Conservation (phyloP, 495 filamentous ascomycete species). For the Neurospora sp. region DNA sequence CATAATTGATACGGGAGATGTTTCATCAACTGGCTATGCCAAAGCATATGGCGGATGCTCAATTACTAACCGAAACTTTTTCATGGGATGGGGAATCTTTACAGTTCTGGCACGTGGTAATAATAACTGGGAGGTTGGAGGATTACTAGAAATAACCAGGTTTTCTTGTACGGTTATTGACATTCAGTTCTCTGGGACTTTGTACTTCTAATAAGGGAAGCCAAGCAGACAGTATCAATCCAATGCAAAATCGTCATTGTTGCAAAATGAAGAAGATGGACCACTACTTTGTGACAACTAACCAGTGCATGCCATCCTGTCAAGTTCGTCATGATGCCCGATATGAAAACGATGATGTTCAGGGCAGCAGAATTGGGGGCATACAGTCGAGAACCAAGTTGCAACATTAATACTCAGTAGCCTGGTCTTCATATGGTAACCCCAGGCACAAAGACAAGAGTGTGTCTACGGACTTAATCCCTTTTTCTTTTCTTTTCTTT, state of each 20-base stretch:
- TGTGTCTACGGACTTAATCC: background rate
- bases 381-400: background rate
- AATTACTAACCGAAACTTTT: slow-evolving; percentile 1
- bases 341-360: background rate
- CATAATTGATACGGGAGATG: slow-evolving; percentile 18
- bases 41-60: background rate
- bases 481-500: background rate
- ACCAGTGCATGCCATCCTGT: background rate
- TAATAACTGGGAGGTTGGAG: slow-evolving; percentile 12
- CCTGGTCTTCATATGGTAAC: background rate
- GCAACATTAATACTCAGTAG: background rate
- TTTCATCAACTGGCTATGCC: background rate
- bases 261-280: background rate
- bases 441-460: background rate
- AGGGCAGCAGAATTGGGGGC: background rate
- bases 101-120: slow-evolving; percentile 16
- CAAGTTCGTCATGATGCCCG: background rate
- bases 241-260: slow-evolving; percentile 9
- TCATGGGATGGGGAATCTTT: slow-evolving; percentile 13
- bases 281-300: background rate
- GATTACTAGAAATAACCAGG: slow-evolving; percentile 10
- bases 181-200: slow-evolving; percentile 11
- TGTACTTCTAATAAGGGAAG: slow-evolving; percentile 11
- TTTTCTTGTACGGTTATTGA: slow-evolving; percentile 20
- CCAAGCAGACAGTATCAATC: slow-evolving; percentile 16